These are phyloP conservation scores for Suillus luteus DNA, from an alignment of 768 basidiomycete species.

Conservation along the genomic window DNA sequence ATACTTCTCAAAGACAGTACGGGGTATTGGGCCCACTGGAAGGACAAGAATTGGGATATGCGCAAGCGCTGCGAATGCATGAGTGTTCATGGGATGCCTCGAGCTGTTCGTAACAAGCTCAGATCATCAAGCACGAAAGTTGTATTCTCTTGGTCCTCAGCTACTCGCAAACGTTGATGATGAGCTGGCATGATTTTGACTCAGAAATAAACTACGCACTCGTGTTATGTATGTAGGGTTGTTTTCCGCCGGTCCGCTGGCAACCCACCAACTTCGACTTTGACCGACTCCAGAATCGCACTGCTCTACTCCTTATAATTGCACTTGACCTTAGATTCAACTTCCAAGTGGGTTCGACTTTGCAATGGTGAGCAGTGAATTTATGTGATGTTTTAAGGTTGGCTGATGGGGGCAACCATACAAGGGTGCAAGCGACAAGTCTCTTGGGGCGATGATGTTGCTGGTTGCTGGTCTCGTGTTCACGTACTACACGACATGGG, in stretches of 20 bases:
- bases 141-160: not conserved
- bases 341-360: slow-evolving; percentile 2
- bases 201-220: slow-evolving; percentile 4
- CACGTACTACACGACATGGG: slow-evolving; percentile 91
- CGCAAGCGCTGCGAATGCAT: slow-evolving; percentile 80
- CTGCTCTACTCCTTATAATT: slow-evolving; percentile 1
- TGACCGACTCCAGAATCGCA: slow-evolving; percentile 13
- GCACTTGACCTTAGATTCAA: slow-evolving; percentile 5
- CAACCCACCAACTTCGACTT: slow-evolving; percentile 14
- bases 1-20: slow-evolving; percentile 71
- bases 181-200: slow-evolving; percentile 9
- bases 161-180: not conserved
- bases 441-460: slow-evolving; percentile 78
- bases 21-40: slow-evolving; percentile 78
- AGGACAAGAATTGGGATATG: slow-evolving; percentile 84
- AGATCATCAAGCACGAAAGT: slow-evolving; percentile 6
- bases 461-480: slow-evolving; percentile 75
- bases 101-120: slow-evolving; percentile 4
- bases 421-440: slow-evolving; percentile 81
- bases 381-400: slow-evolving; percentile 10
- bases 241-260: slow-evolving; percentile 1
- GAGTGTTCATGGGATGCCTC: slow-evolving; percentile 55
- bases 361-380: slow-evolving; percentile 26
- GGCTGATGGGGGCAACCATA: slow-evolving; percentile 1
- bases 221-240: slow-evolving; percentile 1